Evolutionary conservation across 2,329 filamentous ascomycete species (phyloP), one percentile per base, ranked within the genome.

Genomic region (Pseudocercospora ulei): DNA sequence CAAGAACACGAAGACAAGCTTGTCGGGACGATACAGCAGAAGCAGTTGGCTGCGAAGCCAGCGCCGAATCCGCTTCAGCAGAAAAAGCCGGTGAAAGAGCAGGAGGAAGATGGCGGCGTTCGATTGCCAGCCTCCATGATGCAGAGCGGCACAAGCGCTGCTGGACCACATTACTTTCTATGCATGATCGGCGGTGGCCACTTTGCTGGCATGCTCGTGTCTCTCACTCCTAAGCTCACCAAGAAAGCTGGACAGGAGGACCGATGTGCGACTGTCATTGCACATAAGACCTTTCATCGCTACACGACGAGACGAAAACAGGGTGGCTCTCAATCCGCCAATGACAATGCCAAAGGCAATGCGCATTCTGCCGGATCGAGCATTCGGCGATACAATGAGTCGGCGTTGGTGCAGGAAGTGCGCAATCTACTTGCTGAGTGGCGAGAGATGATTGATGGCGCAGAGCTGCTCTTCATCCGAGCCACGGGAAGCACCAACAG

Each of bases 131-230:
- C 46, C 3, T 51, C 54, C 2, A 54, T 58, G 47, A 42, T 55
- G 7, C 54, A 52, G 19, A 49, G 49, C 5, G 65, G 69, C 1
- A 63, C 72, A 6, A 67, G 68, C 3, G 75, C 80, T 56, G 75
- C 77, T 14, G 78, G 80, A 5, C 84, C 86, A 2, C 87, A 96
- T 58, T 77, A 94, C 34, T 96, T 98, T 58, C 73, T 98, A 31
- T 96, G 87, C 63, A 98, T 98, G 90, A 93, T 98, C 35, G 90
- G 90, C 14, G 90, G 90, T 43, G 90, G 90, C 0, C 90, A 98
- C 60, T 98, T 98, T 57, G 90, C 90, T 0, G 90, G 83, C 35
- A 96, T 96, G 87, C 71, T 96, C 7, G 82, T 98, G 7, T 86
- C 86, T 0, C 71, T 96, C 3, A 77, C 84, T 0, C 87, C 90